phyloP scores from a whole-genome alignment of 805 yeast genomes.

The Ogataea siamensis region DNA sequence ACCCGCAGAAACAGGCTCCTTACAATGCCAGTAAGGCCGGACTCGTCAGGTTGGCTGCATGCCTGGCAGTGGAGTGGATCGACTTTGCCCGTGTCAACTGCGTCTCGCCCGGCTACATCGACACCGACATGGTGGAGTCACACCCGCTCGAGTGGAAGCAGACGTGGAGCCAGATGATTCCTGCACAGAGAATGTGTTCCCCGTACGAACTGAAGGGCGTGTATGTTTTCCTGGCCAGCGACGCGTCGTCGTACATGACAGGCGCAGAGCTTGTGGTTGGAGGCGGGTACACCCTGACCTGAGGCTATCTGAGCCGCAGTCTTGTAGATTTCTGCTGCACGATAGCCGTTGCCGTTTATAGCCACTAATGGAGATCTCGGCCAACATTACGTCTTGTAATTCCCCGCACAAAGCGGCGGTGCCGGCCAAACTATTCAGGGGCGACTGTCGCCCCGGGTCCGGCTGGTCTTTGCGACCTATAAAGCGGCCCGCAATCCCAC shows the following conservation, averaged over 20 bases:
- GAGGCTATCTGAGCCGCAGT: neutral
- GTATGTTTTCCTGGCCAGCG: conserved; percentile 49
- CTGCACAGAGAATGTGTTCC: conserved; percentile 45
- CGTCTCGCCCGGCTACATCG: conserved; percentile 48
- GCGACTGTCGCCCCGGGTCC: neutral
- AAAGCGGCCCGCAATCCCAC: conserved; percentile 1
- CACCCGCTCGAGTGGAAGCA: conserved; percentile 26
- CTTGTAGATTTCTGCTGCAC: too few relatives aligned
- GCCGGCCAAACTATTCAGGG: too few relatives aligned
- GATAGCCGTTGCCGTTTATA: neutral
- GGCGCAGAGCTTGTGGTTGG: conserved; percentile 46
- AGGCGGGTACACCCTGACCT: conserved; percentile 40
- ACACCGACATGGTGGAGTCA: conserved; percentile 38
- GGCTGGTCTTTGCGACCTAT: neutral
- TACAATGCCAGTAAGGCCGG: conserved; percentile 47
- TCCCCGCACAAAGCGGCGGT: neutral
- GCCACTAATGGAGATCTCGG: neutral
- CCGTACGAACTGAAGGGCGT: conserved; percentile 50
- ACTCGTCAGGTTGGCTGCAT: conserved; percentile 42
- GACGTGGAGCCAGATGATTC: conserved; percentile 31
- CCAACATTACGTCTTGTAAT: conserved; percentile 9
- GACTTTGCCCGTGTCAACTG: conserved; percentile 47
- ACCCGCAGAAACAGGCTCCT: conserved; percentile 47
- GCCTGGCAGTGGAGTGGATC: conserved; percentile 46
- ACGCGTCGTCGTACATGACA: conserved; percentile 46